Base-by-base conservation (phyloP, 495 filamentous ascomycete genomes). In the Penicillium paradoxum region DNA sequence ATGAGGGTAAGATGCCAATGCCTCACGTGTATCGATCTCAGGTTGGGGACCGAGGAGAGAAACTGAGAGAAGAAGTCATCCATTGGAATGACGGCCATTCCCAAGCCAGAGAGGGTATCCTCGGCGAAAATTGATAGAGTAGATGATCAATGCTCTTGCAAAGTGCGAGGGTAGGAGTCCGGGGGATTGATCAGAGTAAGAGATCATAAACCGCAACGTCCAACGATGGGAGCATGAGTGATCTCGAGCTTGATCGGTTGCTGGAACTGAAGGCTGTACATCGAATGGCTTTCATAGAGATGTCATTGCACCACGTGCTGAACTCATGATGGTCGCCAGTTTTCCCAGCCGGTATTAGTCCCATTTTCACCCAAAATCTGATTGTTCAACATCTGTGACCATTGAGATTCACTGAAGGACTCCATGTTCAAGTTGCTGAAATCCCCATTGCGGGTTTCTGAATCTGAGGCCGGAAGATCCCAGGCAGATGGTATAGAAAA, bases 311-410 rank as follows among this genome's bases (percentile, higher is more conserved):
- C 2, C 5, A 17, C 33, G 8, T 13, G 4, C 19, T 48, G 21
- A 6, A 11, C 38, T 64, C 58, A 64, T 6, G 63, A 57, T 44
- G 42, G 50, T 4, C 58, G 66, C 66, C 66, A 71, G 21, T 53
- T 62, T 34, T 61, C 58, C 66, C 66, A 71, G n/a, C 62, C 56
- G 34, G 46, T 11, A 2, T 19, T 37, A 34, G 36, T 51, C 7
- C 50, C 53, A 30, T 40, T 53, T 19, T 51, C 52, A 14, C 59
- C 53, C 46, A 72, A 30, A 0, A 73, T 64, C 25, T 73, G 65
- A 6, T 63, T 19, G n/a, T 56, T 50, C 50, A 75, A 33, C 0
- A 74, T 63, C 22, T 73, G 65, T 2, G 68, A 68, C 68, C 71
- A 73, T 36, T 75, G 71, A 14, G 60, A 61, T 11, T 68, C 67